Percentiles rank a stretch among this genome's conserved stretches.
These are phyloP conservation scores for Scorias spongiosa DNA, from an alignment of 2,329 filamentous ascomycete species.

Conservation along the genomic window DNA sequence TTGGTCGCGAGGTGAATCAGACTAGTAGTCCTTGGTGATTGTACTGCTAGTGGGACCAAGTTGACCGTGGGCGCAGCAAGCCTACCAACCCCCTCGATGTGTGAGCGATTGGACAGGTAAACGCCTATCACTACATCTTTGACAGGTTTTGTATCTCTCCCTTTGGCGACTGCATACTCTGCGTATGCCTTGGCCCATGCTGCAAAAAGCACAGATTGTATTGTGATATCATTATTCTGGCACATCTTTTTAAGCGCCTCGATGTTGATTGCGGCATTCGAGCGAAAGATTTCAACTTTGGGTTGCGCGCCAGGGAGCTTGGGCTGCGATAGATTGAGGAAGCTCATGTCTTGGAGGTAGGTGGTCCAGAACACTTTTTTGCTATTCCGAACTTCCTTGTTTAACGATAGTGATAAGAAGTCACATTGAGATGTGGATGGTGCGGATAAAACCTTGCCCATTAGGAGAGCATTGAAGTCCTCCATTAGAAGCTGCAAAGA, in stretches of 20 bases:
- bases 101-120: constrained; percentile 65
- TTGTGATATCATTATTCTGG: constrained; percentile 41
- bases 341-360: constrained; percentile 26
- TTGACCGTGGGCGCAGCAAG: constrained; percentile 59
- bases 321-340: constrained; percentile 6
- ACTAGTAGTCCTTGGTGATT: constrained; percentile 12
- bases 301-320: constrained; percentile 8
- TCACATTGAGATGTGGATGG: constrained; percentile 22
- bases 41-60: constrained; percentile 56
- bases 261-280: constrained; percentile 30
- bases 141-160: not conserved
- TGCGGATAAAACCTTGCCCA: constrained; percentile 4
- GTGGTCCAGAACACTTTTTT: constrained; percentile 35
- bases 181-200: constrained; percentile 43
- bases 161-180: constrained; percentile 8
- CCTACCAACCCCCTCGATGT: constrained; percentile 34
- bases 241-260: constrained; percentile 27
- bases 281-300: constrained; percentile 32
- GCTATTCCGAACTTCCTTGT: not conserved
- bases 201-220: constrained; percentile 65
- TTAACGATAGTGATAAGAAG: constrained; percentile 24
- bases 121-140: constrained; percentile 52
- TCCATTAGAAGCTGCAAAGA: constrained; percentile 53
- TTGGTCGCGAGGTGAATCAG: constrained; percentile 38
- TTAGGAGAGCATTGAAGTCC: constrained; percentile 32